Evolutionary conservation across 2,329 filamentous ascomycete genomes (phyloP), one percentile per base, ranked within the genome.

Genomic region (Aureobasidium mangrovei): DNA sequence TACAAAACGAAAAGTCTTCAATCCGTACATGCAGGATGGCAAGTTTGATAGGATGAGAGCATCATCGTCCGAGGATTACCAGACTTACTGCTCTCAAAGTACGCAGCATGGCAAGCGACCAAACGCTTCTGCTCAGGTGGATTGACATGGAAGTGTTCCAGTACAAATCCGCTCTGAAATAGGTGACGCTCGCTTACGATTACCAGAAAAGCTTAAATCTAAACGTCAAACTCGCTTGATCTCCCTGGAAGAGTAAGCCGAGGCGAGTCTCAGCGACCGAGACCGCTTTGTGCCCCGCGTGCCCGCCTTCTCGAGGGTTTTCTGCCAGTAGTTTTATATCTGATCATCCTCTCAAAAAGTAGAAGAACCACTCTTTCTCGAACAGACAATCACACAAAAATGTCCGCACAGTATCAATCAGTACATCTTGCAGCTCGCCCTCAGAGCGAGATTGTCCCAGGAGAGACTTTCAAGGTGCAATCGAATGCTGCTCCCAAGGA

Each of bases 361-460:
- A n/a, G 7, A 24, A 12, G 24, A 7, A 51, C 9, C 31, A 24
- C 12, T 7, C 7, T 26, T 36, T 43, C 3, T 4, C 3, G 4
- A 36, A 36, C 48, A 29, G 3, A 42, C 10, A 12, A n/a, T 24
- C 26, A 39, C 27, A 32, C 7, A 40, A 40, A 12, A n/a, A 53
- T 53, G 49, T 44, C 47, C 29, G 41, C 41, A 4, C 41, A 53
- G 27, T 63, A 59, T 43, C 62, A 60, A 54, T 58, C 60, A 4
- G 53, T 63, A 35, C 61, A 63, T 39, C 56, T 63, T 31, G 58
- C 60, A 35, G 58, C 56, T 47, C 53, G 62, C 28, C 62, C 62
- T 6, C 61, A 57, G 46, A 57, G 60, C 43, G 57, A 61, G 55
- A 61, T 63, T 12, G 57, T 54, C 27, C 6, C 56, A 2, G 49